These are phyloP conservation scores for Penicillium steckii DNA, from an alignment of 495 filamentous ascomycete genomes.

Conservation along the genomic window DNA sequence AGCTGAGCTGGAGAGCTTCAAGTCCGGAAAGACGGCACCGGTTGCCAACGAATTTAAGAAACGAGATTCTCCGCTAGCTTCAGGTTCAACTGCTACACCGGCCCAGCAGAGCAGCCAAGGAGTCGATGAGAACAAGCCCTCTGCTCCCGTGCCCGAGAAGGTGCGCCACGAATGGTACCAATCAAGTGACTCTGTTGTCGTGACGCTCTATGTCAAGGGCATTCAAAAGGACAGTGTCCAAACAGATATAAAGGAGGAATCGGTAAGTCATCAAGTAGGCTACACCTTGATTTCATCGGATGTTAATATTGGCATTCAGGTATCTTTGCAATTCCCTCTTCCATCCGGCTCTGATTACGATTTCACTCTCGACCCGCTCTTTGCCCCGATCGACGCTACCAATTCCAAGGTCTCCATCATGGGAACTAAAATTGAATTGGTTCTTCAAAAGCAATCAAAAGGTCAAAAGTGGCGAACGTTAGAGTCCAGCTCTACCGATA, in stretches of 20 bases:
- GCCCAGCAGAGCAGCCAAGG: neutral
- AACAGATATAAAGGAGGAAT: conserved; percentile 57
- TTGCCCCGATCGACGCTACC: conserved; percentile 58
- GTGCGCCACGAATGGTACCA: conserved; percentile 84
- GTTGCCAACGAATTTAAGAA: conserved; percentile 9
- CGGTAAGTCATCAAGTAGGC: conserved; percentile 31
- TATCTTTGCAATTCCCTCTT: conserved; percentile 67
- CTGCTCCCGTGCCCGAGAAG: conserved; percentile 36
- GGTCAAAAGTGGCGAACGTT: conserved; percentile 77
- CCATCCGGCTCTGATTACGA: conserved; percentile 57
- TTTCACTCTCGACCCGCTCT: conserved; percentile 72
- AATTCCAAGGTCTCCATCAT: conserved; percentile 62
- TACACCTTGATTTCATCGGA: neutral
- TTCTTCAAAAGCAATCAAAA: conserved; percentile 62
- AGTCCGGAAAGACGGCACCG: conserved; percentile 21
- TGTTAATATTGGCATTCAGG: conserved; percentile 36
- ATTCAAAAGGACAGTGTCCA: conserved; percentile 61
- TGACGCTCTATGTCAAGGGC: conserved; percentile 71
- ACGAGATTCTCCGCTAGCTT: neutral
- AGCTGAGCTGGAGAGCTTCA: conserved; percentile 30
- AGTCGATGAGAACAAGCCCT: neutral
- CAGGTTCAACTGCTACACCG: neutral
- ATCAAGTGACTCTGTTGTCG: conserved; percentile 59
- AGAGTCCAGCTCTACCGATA: conserved; percentile 47
- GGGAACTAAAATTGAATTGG: conserved; percentile 82